These are phyloP conservation scores for Lactarius hatsudake DNA, from an alignment of 768 basidiomycete species.

Conservation along the genomic window DNA sequence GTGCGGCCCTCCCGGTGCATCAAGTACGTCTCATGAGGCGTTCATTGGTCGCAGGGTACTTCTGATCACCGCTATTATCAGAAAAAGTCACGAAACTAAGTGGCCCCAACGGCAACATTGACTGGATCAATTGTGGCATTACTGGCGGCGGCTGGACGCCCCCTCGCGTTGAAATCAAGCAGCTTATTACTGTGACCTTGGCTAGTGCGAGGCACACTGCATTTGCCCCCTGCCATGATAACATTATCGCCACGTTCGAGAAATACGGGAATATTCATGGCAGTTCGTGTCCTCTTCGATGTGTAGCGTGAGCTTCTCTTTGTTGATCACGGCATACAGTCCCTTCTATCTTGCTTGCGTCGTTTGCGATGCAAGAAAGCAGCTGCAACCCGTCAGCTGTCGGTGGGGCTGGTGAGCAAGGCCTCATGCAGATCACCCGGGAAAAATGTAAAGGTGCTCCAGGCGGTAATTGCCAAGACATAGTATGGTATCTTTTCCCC, in stretches of 20 bases:
- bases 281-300: constrained; percentile 33
- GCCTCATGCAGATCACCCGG: constrained; percentile 79
- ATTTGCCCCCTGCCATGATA: constrained; percentile 57
- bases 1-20: constrained; percentile 14
- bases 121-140: constrained; percentile 80
- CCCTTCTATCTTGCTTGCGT: constrained; percentile 74
- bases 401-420: constrained; percentile 80
- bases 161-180: constrained; percentile 52
- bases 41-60: constrained; percentile 5
- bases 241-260: constrained; percentile 54
- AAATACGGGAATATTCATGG: constrained; percentile 49
- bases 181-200: constrained; percentile 50
- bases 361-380: constrained; percentile 89
- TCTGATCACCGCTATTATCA: constrained; percentile 29
- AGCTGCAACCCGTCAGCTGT: constrained; percentile 62
- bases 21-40: constrained; percentile 8
- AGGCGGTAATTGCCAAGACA: constrained; percentile 42
- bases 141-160: constrained; percentile 64
- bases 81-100: constrained; percentile 46
- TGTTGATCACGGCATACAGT: constrained; percentile 37
- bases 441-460: constrained; percentile 71
- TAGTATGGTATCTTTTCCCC: constrained; percentile 31
- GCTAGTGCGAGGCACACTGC: constrained; percentile 48
- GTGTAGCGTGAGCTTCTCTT: constrained; percentile 3
- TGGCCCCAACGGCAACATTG: constrained; percentile 71